Evolutionary conservation across 495 filamentous ascomycete species (phyloP).

Genomic region (Aspergillus baeticus): DNA sequence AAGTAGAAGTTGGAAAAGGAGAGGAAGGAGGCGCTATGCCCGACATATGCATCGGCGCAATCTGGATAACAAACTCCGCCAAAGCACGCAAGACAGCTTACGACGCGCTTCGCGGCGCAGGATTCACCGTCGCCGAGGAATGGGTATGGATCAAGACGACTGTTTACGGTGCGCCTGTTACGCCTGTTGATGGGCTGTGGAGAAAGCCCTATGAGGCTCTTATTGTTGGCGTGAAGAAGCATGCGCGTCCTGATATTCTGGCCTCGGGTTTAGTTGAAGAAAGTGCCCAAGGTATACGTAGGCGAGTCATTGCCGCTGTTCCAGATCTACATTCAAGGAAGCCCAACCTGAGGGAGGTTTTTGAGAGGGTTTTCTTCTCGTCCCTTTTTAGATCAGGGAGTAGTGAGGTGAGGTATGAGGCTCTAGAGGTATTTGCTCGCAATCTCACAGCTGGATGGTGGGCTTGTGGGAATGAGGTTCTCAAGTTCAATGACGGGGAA

Average conservation of each 20-base stretch:
- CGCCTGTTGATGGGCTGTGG: slow-evolving; percentile 66
- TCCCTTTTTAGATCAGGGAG: background rate
- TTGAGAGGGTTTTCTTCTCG: slow-evolving; percentile 49
- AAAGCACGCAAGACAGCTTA: slow-evolving; percentile 59
- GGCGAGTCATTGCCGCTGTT: slow-evolving; percentile 70
- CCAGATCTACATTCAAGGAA: slow-evolving; percentile 93
- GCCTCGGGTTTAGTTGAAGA: too few relatives aligned
- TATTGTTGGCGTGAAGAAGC: slow-evolving; percentile 57
- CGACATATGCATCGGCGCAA: slow-evolving; percentile 43
- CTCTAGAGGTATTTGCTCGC: slow-evolving; percentile 84
- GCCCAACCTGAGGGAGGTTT: slow-evolving; percentile 62
- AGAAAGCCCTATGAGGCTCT: slow-evolving; percentile 86
- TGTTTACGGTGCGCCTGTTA: slow-evolving; percentile 63
- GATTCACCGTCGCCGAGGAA: slow-evolving; percentile 68
- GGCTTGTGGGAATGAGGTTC: slow-evolving; percentile 82
- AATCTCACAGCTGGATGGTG: slow-evolving; percentile 86
- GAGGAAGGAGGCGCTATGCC: too few relatives aligned
- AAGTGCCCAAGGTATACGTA: slow-evolving; percentile 29
- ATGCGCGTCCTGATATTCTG: background rate
- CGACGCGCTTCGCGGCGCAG: slow-evolving; percentile 59
- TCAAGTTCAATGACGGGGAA: slow-evolving; percentile 72
- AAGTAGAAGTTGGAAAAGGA: background rate
- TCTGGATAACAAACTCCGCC: slow-evolving; percentile 88
- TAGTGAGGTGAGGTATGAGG: slow-evolving; percentile 45
- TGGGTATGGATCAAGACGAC: slow-evolving; percentile 95